phyloP scores from a whole-genome alignment of 2,329 filamentous ascomycete species.

The Penicillium palitans region DNA sequence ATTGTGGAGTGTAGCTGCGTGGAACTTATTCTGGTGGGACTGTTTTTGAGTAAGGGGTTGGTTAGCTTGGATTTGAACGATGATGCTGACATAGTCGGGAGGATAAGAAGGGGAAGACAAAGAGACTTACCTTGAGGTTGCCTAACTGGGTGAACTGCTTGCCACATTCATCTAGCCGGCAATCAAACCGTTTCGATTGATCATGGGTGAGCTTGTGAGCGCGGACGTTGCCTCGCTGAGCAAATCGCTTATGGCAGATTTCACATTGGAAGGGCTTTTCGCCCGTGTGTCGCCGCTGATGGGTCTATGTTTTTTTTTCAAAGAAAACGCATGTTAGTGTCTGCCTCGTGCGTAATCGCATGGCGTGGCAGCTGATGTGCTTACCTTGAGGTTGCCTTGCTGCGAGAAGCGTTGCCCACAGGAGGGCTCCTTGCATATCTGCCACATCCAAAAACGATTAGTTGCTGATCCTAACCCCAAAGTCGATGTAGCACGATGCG shows the following conservation, averaged over 20 bases:
- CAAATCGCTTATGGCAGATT: slow-evolving; percentile 77
- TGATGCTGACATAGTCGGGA: not conserved
- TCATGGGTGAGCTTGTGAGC: slow-evolving; percentile 81
- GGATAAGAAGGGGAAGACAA: not conserved
- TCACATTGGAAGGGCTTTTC: slow-evolving; percentile 81
- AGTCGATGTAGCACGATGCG: not conserved
- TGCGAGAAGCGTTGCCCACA: slow-evolving; percentile 86
- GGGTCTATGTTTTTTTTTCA: slow-evolving; percentile 60
- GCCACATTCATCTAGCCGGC: slow-evolving; percentile 76
- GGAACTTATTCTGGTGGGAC: slow-evolving; percentile 94
- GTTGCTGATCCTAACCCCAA: not conserved
- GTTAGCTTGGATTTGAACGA: slow-evolving; percentile 8
- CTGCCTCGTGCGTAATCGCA: not conserved
- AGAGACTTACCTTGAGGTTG: slow-evolving; percentile 74
- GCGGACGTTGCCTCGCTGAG: slow-evolving; percentile 80
- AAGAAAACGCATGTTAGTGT: not conserved
- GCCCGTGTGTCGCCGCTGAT: slow-evolving; percentile 82
- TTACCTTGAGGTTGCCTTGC: slow-evolving; percentile 82
- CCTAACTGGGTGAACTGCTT: slow-evolving; percentile 89
- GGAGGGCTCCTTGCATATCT: slow-evolving; percentile 68
- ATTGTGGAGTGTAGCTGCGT: slow-evolving; percentile 68
- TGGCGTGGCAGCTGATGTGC: slow-evolving; percentile 20
- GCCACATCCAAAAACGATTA: slow-evolving; percentile 9
- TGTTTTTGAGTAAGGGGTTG: slow-evolving; percentile 35
- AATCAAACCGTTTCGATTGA: slow-evolving; percentile 74